A percentile compares a stretch with the other conserved stretches of the same genome.
Evolutionary conservation across 306 rosid genomes (phyloP).

Genomic region (Pyrus pyrifolia): DNA sequence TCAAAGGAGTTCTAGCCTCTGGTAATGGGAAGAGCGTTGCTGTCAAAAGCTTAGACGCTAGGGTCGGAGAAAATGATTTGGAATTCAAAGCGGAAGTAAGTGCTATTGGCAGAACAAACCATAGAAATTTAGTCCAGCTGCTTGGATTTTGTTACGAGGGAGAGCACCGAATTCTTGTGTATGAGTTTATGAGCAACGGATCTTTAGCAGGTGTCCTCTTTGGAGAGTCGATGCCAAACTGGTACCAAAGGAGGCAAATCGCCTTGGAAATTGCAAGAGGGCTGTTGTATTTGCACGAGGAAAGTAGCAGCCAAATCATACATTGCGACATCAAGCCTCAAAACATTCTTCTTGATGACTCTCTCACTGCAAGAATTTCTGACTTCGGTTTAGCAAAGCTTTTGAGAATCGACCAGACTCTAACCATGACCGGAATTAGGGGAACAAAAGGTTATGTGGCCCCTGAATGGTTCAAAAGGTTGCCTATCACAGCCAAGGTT

Average conservation of each 20-base stretch:
- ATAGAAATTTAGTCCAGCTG: conserved; percentile 16
- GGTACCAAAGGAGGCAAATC: not conserved
- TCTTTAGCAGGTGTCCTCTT: conserved; percentile 9
- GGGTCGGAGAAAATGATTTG: conserved; percentile 22
- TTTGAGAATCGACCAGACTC: not conserved
- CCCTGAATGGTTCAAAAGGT: conserved; percentile 1
- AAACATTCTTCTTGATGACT: not conserved
- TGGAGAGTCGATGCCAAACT: not conserved
- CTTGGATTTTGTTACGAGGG: conserved; percentile 16
- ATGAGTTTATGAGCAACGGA: conserved; percentile 19
- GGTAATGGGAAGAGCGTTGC: conserved; percentile 18
- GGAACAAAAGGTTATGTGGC: not conserved
- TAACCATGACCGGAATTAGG: not conserved
- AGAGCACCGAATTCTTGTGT: conserved; percentile 8
- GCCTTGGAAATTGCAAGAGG: not conserved
- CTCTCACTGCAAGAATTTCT: not conserved
- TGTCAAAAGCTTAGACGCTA: conserved; percentile 28
- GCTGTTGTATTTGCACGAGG: not conserved
- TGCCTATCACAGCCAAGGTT: not conserved
- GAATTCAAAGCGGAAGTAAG: conserved; percentile 34
- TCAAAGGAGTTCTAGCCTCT: conserved; percentile 13
- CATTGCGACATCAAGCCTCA: no score
- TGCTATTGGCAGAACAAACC: conserved; percentile 25
- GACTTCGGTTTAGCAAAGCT: conserved; percentile 9
- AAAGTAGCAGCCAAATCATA: no score